Base-by-base conservation (phyloP, 352 stramenopile genomes). In the Globisporangium splendens region DNA sequence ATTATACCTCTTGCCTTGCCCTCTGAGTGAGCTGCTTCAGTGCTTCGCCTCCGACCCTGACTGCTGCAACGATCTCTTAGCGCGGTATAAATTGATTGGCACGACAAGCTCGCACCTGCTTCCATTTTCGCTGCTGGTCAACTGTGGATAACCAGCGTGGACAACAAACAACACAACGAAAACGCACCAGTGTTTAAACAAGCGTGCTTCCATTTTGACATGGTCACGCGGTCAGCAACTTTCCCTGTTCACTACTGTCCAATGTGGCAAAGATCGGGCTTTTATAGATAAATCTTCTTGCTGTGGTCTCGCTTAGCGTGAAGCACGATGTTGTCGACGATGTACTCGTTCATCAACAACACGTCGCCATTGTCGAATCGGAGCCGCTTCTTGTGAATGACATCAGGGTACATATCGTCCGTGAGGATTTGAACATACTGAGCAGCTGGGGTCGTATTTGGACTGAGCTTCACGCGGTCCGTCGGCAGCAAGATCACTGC, bases 371-470 rank as follows among this genome's bases (percentile, higher is more conserved):
- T 88, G 18, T 66, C 62, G 53, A 88, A 86, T 8, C 75, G 73
- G 38, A 89, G 66, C 1, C 75, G 70, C 60, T 89, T 89, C 69
- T 89, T 86, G 72, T 89, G 73, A 22, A 89, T 77, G 31, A 86
- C 43, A 38, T 88, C 72, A 0, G 79, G 79, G 42, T 89, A 89
- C 59, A 83, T 55, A 53, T 89, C 77, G 56, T 89, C 79, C 8
- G 79, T 89, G 43, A 88, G 66, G 46, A 89, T 85, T 59, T 87
- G 72, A 22, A 89, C 75, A 43, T 88, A 89, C 54, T 87, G 75
- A 8, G 77, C 75, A 0, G 75, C 79, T 10, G 77, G 73, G 4
- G 79, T 89, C 43, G 77, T 88, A 57, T 87, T 75, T 15, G 79
- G 77, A 3, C 65, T 76, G 38, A 86, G 54, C 43, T 81, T 80